Base-by-base conservation (phyloP, 345 rosid species). In the Cardiospermum halicacabum region DNA sequence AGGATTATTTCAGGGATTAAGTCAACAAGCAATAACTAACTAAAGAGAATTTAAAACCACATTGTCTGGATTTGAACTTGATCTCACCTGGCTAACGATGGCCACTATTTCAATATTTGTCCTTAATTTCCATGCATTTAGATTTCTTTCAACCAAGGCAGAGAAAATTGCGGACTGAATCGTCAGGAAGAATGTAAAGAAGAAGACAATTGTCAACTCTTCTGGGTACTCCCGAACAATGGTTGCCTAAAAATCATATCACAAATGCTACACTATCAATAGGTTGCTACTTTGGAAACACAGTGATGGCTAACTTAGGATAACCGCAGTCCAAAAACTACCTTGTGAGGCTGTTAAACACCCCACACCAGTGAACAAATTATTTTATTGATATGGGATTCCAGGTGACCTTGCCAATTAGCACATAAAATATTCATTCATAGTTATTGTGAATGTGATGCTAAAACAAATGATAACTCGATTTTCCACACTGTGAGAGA, bases 11-110 rank as follows among this genome's bases (percentile, higher is more conserved):
- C n/a, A n/a, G n/a, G n/a, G n/a, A n/a, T n/a, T n/a, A n/a, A n/a
- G n/a, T n/a, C n/a, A n/a, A n/a, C n/a, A n/a, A n/a, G n/a, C n/a
- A n/a, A n/a, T n/a, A n/a, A n/a, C n/a, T n/a, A n/a, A n/a, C n/a
- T n/a, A n/a, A n/a, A n/a, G n/a, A n/a, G n/a, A n/a, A n/a, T n/a
- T n/a, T n/a, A n/a, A n/a, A n/a, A n/a, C n/a, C n/a, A n/a, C n/a
- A n/a, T n/a, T n/a, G n/a, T n/a, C n/a, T 7, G 49, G 60, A 32
- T 27, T 26, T 2, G 11, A 32, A 26, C 15, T 27, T 8, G 5
- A 49, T 31, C 76, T 67, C 32, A 80, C 84, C 79, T 77, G 56
- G 75, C 26, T 71, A 10, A 69, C 65, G 42, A 77, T 74, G 64
- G 79, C 67, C 4, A 62, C 28, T 27, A 74, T 55, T 72, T 77